A percentile compares a stretch with the other conserved stretches of the same genome.
Evolutionary conservation across 2,329 filamentous ascomycete genomes (phyloP).

Genomic region (Neonectria neomacrospora): DNA sequence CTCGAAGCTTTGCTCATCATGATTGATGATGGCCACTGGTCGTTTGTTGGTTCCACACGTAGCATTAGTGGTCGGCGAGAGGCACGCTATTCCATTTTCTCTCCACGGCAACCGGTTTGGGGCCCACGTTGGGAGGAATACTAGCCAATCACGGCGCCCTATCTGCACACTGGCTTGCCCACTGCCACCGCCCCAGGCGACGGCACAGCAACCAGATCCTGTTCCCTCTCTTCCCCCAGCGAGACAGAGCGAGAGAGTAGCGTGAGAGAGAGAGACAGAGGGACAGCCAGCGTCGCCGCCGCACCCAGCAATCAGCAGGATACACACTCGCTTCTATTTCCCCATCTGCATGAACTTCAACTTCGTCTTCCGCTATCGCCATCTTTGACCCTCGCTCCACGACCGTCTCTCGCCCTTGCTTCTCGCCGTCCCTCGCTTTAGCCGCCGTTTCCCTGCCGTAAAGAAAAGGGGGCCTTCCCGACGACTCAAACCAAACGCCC

Average conservation of each 20-base stretch:
- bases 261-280: constrained; percentile 2
- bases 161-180: constrained; percentile 3
- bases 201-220: constrained; percentile 42
- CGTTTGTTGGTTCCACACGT: background rate
- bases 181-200: constrained; percentile 32
- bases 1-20: background rate
- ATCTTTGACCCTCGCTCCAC: constrained; percentile 2
- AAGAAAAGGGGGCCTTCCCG: constrained; percentile 20
- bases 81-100: constrained; percentile 16
- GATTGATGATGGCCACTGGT: background rate
- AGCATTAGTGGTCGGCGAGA: background rate
- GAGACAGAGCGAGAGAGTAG: constrained; percentile 7
- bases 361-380: background rate
- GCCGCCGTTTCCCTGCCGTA: constrained; percentile 21
- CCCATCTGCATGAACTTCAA: constrained; percentile 2
- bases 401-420: background rate
- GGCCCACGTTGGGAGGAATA: background rate
- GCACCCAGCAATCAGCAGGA: constrained; percentile 1
- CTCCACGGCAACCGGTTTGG: constrained; percentile 16
- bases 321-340: constrained; percentile 15
- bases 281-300: background rate
- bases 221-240: constrained; percentile 31
- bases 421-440: constrained; percentile 21
- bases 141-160: constrained; percentile 8
- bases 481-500: constrained; percentile 9